Evolutionary conservation across 176 grass and related monocot species (phyloP), one percentile per base, ranked within the genome.

Genomic region (maize (Zea mays)): DNA sequence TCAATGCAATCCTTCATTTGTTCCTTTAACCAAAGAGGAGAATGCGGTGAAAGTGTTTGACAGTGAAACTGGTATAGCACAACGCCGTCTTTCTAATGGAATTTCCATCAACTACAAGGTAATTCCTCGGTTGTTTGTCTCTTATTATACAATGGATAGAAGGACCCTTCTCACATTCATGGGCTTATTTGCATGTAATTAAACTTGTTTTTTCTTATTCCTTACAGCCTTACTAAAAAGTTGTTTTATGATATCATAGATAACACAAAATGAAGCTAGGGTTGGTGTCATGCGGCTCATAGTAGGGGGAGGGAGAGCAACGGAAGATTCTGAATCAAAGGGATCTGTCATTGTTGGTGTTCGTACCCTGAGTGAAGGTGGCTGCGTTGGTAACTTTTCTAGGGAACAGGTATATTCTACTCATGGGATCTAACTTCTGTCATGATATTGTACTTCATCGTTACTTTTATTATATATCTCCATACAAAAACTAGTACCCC

Each of bases 31-130:
- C 57, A 73, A 79, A 82, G 82, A 90, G 68, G 45, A 86, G 37
- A 76, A 89, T 58, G 86, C 44, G 51, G 83, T 87, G 20, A 99
- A 90, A 84, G 51, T 92, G 77, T 90, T 93, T 89, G 96, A 99
- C 72, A 80, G 75, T 80, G 89, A 95, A 82, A 95, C 96, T 80
- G 96, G 96, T 74, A 99, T 99, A 71, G 66, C 84, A 77, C 92
- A 99, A 75, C 37, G 85, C 8, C 71, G 85, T 41, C 87, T 99
- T 58, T 91, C 96, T 51, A 99, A 99, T 83, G 96, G 96, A 67
- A 99, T 99, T 85, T 87, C 92, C 17, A 68, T 99, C 63, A 99
- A 99, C 81, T 99, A 99, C 72, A 99, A 99, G 95, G 95, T 98
- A 92, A 50, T 72, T 66, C 6, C 11, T 85, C 59, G 48, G 54